Evolutionary conservation across 2,329 filamentous ascomycete genomes (phyloP), one percentile per base, ranked within the genome.

Genomic region (Cercospora sp.): DNA sequence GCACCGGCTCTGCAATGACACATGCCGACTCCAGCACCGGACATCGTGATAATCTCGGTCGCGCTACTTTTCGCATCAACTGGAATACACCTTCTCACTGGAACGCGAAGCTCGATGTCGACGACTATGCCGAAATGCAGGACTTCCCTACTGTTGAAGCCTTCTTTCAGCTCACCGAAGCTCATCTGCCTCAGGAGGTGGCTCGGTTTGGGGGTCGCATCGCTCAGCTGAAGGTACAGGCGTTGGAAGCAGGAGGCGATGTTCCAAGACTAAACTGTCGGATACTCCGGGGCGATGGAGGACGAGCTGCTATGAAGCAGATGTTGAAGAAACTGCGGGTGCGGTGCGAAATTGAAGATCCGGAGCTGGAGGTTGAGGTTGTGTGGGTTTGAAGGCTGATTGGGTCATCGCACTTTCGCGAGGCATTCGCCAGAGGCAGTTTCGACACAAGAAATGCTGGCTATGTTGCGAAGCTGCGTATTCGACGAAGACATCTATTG

Each of bases 321-420:
- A 63, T 66, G 59, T 10, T 63, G 51, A 63, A 66, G 26, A 62
- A 58, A 30, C 30, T 66, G 20, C 26, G 30, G 48, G 30, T 16
- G 53, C 64, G 58, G 26, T 66, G 64, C 31, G 18, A 66, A 28
- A 16, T 30, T 23, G 45, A 30, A n/a, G 64, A 66, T 7, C 55
- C 60, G 33, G 60, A 63, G 33, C n/a, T 66, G 64, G 62, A 63
- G 26, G 53, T 66, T 23, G 45, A 48, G 33, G 59, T 63, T 12
- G 60, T n/a, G n/a, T 66, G 64, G 64, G 64, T 36, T n/a, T 63
- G 59, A 53, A 36, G 9, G 5, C n/a, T 12, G 33, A 16, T 28
- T 63, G 45, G 2, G n/a, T 6, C 7, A 20, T 33, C 33, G 45
- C 4, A 31, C n/a, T 36, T n/a, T 36, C 31, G 18, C n/a, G 20